Percentiles rank a stretch among this genome's conserved stretches.
Evolutionary conservation across 208 protist species (phyloP).

Genomic region (Trypanosoma brucei): DNA sequence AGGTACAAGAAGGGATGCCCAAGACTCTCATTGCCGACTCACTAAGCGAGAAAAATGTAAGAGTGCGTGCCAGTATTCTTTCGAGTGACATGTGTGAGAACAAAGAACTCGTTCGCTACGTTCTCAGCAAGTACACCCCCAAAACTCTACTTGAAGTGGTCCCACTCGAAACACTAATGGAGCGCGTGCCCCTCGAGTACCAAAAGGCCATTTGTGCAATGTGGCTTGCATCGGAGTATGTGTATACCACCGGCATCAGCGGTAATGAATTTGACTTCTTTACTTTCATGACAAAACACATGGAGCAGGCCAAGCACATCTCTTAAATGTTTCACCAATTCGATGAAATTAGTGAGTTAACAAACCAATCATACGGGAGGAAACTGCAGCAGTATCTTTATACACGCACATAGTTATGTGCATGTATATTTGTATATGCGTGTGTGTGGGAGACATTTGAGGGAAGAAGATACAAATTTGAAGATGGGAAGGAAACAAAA

Average conservation of each 20-base stretch:
- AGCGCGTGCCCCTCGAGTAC: constrained; percentile 91
- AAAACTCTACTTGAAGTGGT: constrained; percentile 77
- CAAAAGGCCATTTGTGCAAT: constrained; percentile 91
- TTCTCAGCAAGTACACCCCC: constrained; percentile 71
- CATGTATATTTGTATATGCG: too few species aligned
- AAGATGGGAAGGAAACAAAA: too few species aligned
- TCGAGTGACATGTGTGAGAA: constrained; percentile 84
- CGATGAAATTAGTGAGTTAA: background rate
- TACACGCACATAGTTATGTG: background rate
- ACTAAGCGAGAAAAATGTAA: constrained; percentile 89
- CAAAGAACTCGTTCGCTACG: constrained; percentile 61
- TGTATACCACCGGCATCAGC: constrained; percentile 85
- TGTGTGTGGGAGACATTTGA: too few species aligned
- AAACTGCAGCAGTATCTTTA: background rate
- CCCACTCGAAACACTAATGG: constrained; percentile 74
- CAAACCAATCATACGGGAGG: background rate
- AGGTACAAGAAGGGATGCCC: constrained; percentile 40
- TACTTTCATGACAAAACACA: constrained; percentile 77
- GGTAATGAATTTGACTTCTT: constrained; percentile 91
- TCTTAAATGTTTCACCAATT: constrained; percentile 4
- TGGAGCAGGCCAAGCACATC: constrained; percentile 20
- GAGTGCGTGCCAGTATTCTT: constrained; percentile 73
- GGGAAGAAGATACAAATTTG: too few species aligned
- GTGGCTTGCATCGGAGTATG: constrained; percentile 90
- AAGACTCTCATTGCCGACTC: constrained; percentile 79